These are phyloP conservation scores for Puccinia polysora DNA, from an alignment of 1,284 basidiomycete species.

Conservation along the genomic window DNA sequence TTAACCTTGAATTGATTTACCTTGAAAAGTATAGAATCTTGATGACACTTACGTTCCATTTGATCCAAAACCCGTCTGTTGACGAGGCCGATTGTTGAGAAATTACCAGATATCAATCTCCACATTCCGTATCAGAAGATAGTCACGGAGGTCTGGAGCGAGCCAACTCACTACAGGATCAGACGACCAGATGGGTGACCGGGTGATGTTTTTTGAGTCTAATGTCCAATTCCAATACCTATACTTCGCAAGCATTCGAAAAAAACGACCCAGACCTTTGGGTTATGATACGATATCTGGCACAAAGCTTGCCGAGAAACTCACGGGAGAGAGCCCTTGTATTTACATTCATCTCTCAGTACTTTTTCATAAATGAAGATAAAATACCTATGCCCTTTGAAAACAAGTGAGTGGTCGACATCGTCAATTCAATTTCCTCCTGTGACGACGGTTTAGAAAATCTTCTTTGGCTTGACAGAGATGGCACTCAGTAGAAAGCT, in stretches of 20 bases:
- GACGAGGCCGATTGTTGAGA: neutral
- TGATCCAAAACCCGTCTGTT: slow-evolving; percentile 25
- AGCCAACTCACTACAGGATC: slow-evolving; percentile 22
- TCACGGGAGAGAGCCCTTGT: slow-evolving; percentile 11
- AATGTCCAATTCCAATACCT: slow-evolving; percentile 39
- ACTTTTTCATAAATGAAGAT: neutral
- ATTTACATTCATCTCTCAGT: slow-evolving; percentile 10
- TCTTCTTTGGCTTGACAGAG: neutral
- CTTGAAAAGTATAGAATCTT: neutral
- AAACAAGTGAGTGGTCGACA: neutral
- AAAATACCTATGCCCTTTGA: slow-evolving; percentile 29
- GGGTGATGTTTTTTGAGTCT: slow-evolving; percentile 24
- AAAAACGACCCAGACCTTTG: neutral
- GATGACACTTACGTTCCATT: slow-evolving; percentile 14
- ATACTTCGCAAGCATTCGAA: neutral
- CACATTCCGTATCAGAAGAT: too few relatives aligned
- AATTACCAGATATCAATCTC: neutral
- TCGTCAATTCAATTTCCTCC: neutral
- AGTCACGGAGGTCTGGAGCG: neutral
- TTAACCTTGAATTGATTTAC: neutral
- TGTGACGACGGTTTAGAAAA: neutral
- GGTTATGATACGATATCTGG: neutral
- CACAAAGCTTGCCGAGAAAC: neutral
- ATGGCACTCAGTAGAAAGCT: neutral
- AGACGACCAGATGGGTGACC: slow-evolving; percentile 18